A percentile compares a stretch with the other conserved stretches of the same genome.
These are phyloP conservation scores for Arachis hypogaea DNA, from an alignment of 306 rosid species.

Conservation along the genomic window DNA sequence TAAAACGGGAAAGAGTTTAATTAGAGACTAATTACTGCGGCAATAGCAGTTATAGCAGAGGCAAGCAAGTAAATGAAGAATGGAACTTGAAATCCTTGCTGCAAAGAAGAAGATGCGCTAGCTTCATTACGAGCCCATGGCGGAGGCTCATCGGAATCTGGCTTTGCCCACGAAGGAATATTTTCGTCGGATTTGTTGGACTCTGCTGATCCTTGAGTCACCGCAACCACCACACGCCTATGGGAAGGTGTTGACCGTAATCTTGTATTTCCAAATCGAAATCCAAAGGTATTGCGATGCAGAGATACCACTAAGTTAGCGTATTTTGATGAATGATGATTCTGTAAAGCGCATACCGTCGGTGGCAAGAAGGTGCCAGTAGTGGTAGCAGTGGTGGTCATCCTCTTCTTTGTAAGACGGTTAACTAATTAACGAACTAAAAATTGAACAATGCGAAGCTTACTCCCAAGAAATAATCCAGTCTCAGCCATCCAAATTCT, in stretches of 20 bases:
- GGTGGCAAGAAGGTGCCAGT: not conserved
- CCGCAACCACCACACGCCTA: constrained; percentile 49
- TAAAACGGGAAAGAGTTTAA: too few species aligned
- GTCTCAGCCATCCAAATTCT: constrained; percentile 24
- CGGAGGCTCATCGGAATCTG: constrained; percentile 87
- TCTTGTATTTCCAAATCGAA: not conserved
- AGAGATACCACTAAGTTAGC: too few species aligned
- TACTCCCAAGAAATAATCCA: not conserved
- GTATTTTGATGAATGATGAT: constrained; percentile 19
- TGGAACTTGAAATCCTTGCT: constrained; percentile 60
- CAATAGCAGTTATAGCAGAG: constrained; percentile 88
- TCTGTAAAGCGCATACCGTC: not conserved
- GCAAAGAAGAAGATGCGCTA: constrained; percentile 34
- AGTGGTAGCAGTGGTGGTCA: not conserved
- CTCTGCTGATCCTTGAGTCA: constrained; percentile 78
- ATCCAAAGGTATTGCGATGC: too few species aligned
- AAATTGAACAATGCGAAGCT: too few species aligned
- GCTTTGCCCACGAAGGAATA: constrained; percentile 87
- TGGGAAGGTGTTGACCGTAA: not conserved
- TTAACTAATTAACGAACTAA: too few species aligned
- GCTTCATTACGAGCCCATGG: constrained; percentile 84
- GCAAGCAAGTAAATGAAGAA: constrained; percentile 77
- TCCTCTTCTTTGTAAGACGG: too few species aligned
- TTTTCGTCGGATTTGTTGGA: constrained; percentile 78
- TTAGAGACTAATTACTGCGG: constrained; percentile 65